Base-by-base conservation (phyloP, 2,329 filamentous ascomycete species). In the Knufia fluminis region DNA sequence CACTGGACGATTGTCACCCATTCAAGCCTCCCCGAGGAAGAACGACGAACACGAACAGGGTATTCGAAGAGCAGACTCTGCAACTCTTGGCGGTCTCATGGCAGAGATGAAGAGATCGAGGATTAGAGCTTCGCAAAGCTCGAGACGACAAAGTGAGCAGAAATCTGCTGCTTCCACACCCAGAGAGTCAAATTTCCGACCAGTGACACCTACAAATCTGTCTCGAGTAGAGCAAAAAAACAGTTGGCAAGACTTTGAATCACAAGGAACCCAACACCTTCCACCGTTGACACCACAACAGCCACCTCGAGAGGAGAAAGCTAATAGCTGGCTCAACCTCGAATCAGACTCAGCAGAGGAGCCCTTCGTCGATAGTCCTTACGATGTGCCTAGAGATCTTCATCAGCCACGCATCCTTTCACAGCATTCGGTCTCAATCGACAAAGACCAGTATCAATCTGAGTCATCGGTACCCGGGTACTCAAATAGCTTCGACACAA, bases 41-140 rank as follows among this genome's bases (percentile, higher is more conserved):
- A 19, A 19, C 31, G 42, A 35, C 36, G 23, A 38, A 24, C 20
- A 39, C 14, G 24, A 31, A 26, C 20, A 17, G 3, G 55, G 53
- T 14, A 43, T 60, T 12, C 53, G 57, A 42, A 53, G 57, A 45
- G 57, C 58, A 35, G 58, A 60, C 38, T 58, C 58, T 16, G 52
- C 54, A 3, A 59, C 57, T 4, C 44, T 60, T 10, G 57, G 55
- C 17, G 39, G 23, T 16, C 9, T 49, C 3, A 24, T 49, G 39
- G 28, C 38, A 4, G 38, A 49, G 4, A 6, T 43, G 6, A 35
- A 36, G 33, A 6, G 33, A 36, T 36, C 33, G n/a, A 36, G 16
- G 4, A n/a, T 36, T 6, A 36, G n/a, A 14, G 33, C 33, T n/a
- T 4, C 6, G 6, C 9, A 36, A 14, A 36, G n/a, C 7, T 6